Evolutionary conservation across 2,329 filamentous ascomycete species (phyloP).

Genomic region (Truncatella angustata): DNA sequence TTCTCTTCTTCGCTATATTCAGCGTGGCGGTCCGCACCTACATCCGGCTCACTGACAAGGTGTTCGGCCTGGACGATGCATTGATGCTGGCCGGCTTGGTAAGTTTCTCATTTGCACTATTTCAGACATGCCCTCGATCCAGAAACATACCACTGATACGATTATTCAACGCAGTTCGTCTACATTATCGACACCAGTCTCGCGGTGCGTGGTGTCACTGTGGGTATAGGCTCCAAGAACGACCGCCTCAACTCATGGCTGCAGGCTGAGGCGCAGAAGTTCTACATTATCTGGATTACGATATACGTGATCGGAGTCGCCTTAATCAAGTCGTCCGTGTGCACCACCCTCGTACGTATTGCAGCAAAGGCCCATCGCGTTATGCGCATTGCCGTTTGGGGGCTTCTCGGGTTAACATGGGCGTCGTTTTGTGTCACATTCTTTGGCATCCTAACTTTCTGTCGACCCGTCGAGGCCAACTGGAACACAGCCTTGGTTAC

Average conservation of each 20-base stretch:
- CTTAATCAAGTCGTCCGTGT: constrained; percentile 7
- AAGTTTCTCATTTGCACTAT: neutral
- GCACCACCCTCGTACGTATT: constrained; percentile 2
- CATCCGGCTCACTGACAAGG: neutral
- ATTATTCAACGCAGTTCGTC: neutral
- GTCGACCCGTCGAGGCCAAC: constrained; percentile 9
- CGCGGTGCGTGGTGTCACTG: neutral
- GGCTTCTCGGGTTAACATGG: neutral
- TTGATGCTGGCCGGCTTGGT: constrained; percentile 2
- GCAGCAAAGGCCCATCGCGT: neutral
- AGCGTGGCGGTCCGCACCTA: neutral
- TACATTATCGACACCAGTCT: constrained; percentile 13
- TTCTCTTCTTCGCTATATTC: neutral
- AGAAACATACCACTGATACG: neutral
- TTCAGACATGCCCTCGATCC: neutral
- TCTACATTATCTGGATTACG: constrained; percentile 5
- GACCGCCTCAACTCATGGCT: neutral
- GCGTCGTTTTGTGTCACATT: constrained; percentile 9
- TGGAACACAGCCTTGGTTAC: constrained; percentile 2
- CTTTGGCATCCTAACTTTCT: constrained; percentile 6
- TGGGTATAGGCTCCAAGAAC: constrained; percentile 4
- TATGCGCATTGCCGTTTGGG: constrained; percentile 1
- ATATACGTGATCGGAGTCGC: neutral
- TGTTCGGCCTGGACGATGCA: constrained; percentile 1
- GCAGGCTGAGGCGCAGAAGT: constrained; percentile 4